Percentiles rank a stretch among this genome's conserved stretches.
Conservation (phyloP, 805 yeast species). For the Hemisphaericaspora nanyangensis region DNA sequence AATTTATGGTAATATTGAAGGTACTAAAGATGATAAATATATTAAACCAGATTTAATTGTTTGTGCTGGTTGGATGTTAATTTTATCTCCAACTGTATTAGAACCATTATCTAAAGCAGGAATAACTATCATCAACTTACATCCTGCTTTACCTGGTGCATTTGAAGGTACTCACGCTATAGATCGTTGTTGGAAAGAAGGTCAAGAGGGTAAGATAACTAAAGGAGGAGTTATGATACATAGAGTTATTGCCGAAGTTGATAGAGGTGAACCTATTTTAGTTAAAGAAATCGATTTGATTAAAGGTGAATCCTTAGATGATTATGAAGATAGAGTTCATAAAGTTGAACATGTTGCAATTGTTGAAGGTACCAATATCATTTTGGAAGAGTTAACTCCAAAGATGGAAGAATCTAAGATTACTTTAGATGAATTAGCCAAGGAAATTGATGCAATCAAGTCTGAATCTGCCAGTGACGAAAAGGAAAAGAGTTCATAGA, state of each 20-base stretch:
- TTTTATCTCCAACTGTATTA: slow-evolving; percentile 74
- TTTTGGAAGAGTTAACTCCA: slow-evolving; percentile 43
- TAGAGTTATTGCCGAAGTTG: slow-evolving; percentile 93
- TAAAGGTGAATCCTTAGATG: slow-evolving; percentile 72
- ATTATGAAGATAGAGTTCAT: slow-evolving; percentile 82
- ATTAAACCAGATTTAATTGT: slow-evolving; percentile 78
- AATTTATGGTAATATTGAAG: slow-evolving; percentile 43
- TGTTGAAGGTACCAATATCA: slow-evolving; percentile 81
- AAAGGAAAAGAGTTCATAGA: too few species aligned
- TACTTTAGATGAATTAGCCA: too few species aligned
- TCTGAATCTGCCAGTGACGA: too few species aligned
- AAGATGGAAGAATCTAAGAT: too few species aligned
- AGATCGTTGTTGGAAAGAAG: slow-evolving; percentile 93
- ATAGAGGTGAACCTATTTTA: slow-evolving; percentile 84
- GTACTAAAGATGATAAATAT: slow-evolving; percentile 26
- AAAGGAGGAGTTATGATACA: slow-evolving; percentile 96
- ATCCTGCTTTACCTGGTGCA: slow-evolving; percentile 96
- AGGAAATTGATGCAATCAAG: too few species aligned
- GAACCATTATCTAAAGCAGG: slow-evolving; percentile 55
- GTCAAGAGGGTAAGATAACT: slow-evolving; percentile 72
- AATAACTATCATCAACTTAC: slow-evolving; percentile 84
- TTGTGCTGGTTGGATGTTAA: slow-evolving; percentile 99
- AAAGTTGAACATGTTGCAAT: slow-evolving; percentile 83
- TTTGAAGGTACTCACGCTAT: slow-evolving; percentile 98
- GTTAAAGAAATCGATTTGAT: slow-evolving; percentile 72